These are phyloP conservation scores for Daldinia sp. DNA, from an alignment of 2,329 filamentous ascomycete genomes.

Conservation along the genomic window DNA sequence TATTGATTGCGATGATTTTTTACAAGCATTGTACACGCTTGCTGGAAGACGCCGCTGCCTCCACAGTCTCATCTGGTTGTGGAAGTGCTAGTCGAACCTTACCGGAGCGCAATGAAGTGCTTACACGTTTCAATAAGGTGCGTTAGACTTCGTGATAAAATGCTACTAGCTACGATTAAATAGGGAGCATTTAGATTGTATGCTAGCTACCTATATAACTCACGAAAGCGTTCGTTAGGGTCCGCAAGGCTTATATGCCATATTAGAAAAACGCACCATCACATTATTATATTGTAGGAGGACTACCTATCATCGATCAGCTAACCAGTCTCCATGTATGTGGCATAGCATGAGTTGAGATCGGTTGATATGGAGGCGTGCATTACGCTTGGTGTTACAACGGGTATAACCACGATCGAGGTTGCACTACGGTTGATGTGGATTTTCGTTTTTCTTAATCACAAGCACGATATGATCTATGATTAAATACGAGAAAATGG, in stretches of 20 bases:
- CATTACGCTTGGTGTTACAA: slow-evolving; percentile 7
- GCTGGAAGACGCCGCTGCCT: slow-evolving; percentile 1
- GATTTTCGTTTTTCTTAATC: neutral
- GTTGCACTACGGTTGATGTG: slow-evolving; percentile 5
- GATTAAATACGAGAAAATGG: neutral
- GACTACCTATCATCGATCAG: slow-evolving; percentile 3
- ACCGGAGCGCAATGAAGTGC: neutral
- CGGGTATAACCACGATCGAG: slow-evolving; percentile 1
- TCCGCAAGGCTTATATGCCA: neutral
- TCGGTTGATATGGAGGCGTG: neutral
- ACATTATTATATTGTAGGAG: neutral
- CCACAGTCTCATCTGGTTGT: neutral
- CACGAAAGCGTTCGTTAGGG: neutral
- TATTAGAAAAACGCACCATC: neutral
- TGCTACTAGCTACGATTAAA: neutral
- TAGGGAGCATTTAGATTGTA: neutral
- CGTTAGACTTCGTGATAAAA: neutral
- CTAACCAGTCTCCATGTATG: neutral
- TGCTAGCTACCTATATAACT: neutral
- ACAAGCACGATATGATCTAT: neutral
- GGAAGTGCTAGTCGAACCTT: neutral
- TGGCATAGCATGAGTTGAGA: neutral
- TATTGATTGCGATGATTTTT: slow-evolving; percentile 1
- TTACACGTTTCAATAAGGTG: neutral
- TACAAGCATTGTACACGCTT: slow-evolving; percentile 8